Base-by-base conservation (phyloP, 2,329 filamentous ascomycete genomes). In the Talaromyces pinophilus region DNA sequence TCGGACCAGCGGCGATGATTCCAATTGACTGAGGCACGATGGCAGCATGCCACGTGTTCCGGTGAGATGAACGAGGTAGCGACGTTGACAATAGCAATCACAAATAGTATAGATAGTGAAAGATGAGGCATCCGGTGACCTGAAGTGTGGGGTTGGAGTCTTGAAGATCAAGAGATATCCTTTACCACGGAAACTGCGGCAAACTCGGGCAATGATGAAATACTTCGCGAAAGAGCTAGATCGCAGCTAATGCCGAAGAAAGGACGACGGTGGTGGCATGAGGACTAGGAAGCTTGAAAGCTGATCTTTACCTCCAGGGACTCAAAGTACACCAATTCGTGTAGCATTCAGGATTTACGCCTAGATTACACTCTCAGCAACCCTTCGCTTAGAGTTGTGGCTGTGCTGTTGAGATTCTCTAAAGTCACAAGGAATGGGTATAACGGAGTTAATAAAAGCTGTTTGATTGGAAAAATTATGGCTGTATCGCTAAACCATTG, bases 1-100 rank as follows among this genome's bases (percentile, higher is more conserved):
- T 40, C 52, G 54, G 54, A 22, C 19, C n/a, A 15, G 46, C 46
- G 2, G 35, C 33, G 11, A 40, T 40, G 19, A 35, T 35, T 8
- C 11, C n/a, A 35, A 22, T 22, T 10, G 33, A 57, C 25, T 28
- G 25, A 8, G 3, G n/a, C 50, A 55, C 33, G 28, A 55, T 33
- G 15, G 50, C 50, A 35, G 30, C n/a, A 13, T 35, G 50, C 33
- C 54, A 38, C 33, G 54, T 57, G 11, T 17, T 38, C 33, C n/a
- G 33, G 54, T 57, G 54, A 40, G n/a, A 35, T 57, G 33, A 57
- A 40, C n/a, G 54, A 57, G 54, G 33, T 57, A 38, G 33, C 15
- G 5, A 25, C n/a, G 5, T 57, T 40, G 4, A 38, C 33, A 0
- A 38, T 38, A 3, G 5, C 30, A 22, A 22, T 38, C 33, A 35